A percentile compares a stretch with the other conserved stretches of the same genome.
Evolutionary conservation across 352 stramenopile genomes (phyloP).

Genomic region (Pythium grandisporangium): DNA sequence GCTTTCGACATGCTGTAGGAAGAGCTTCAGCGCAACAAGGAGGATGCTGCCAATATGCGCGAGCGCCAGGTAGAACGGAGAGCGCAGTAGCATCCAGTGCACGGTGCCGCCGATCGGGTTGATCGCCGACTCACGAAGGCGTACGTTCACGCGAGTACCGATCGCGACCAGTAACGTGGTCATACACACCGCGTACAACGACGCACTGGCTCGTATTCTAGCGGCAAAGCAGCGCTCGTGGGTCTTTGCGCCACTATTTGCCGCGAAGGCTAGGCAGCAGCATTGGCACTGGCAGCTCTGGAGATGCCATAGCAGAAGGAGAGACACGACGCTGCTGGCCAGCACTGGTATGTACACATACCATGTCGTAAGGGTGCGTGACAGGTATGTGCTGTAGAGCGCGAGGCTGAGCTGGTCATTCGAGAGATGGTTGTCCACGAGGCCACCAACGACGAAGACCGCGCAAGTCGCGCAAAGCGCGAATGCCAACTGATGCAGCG

Average conservation of each 20-base stretch:
- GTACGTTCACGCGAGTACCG: conserved; percentile 59
- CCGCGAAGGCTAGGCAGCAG: conserved; percentile 41
- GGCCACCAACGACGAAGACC: conserved; percentile 58
- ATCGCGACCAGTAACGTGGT: conserved; percentile 41
- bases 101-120: conserved; percentile 66
- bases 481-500: conserved; percentile 67
- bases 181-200: conserved; percentile 40
- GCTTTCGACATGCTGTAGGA: conserved; percentile 55
- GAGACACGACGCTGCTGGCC: conserved; percentile 20
- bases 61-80: conserved; percentile 52
- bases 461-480: conserved; percentile 29
- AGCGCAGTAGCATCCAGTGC: conserved; percentile 59
- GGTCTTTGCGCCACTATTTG: conserved; percentile 11
- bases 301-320: conserved; percentile 30
- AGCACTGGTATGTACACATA: conserved; percentile 57
- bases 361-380: conserved; percentile 31
- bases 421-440: conserved; percentile 63
- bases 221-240: conserved; percentile 43
- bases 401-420: conserved; percentile 61
- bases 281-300: conserved; percentile 57
- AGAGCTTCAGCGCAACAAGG: conserved; percentile 61
- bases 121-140: conserved; percentile 61
- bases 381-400: conserved; percentile 53
- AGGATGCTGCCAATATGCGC: conserved; percentile 53
- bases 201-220: conserved; percentile 36